Percentiles rank a stretch among this genome's conserved stretches.
Conservation (phyloP, 345 rosid species). For the Viola odorata region DNA sequence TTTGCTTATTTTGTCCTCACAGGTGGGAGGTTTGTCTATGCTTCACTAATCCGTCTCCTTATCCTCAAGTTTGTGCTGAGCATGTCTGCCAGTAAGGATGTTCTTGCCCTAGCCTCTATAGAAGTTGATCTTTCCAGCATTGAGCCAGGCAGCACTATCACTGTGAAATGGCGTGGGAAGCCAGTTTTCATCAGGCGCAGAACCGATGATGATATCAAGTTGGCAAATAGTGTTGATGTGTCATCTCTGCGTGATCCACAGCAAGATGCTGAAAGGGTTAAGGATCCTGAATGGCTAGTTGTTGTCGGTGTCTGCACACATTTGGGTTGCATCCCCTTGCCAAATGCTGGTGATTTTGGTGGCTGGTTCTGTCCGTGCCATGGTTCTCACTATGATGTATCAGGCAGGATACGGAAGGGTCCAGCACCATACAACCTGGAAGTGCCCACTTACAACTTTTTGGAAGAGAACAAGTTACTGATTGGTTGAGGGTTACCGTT, state of each 20-base stretch:
- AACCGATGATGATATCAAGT: constrained; percentile 80
- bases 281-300: constrained; percentile 88
- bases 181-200: constrained; percentile 92
- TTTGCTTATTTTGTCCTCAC: constrained; percentile 86
- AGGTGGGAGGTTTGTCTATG: constrained; percentile 88
- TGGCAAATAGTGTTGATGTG: constrained; percentile 78
- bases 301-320: constrained; percentile 97
- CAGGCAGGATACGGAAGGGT: constrained; percentile 91
- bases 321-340: constrained; percentile 93
- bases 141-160: constrained; percentile 80
- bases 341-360: constrained; percentile 93
- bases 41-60: constrained; percentile 74
- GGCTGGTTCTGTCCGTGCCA: constrained; percentile 99
- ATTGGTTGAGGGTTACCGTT: constrained; percentile 49
- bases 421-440: constrained; percentile 93
- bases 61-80: constrained; percentile 77
- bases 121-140: constrained; percentile 92
- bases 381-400: constrained; percentile 89
- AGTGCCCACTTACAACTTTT: constrained; percentile 83
- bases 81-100: constrained; percentile 97
- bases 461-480: constrained; percentile 78
- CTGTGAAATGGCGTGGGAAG: constrained; percentile 98
- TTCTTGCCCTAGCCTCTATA: constrained; percentile 84
- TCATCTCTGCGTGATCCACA: constrained; percentile 85
- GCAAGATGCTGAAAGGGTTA: constrained; percentile 65